Evolutionary conservation across 129 eudicot species (phyloP).

Genomic region (Lactuca saligna): DNA sequence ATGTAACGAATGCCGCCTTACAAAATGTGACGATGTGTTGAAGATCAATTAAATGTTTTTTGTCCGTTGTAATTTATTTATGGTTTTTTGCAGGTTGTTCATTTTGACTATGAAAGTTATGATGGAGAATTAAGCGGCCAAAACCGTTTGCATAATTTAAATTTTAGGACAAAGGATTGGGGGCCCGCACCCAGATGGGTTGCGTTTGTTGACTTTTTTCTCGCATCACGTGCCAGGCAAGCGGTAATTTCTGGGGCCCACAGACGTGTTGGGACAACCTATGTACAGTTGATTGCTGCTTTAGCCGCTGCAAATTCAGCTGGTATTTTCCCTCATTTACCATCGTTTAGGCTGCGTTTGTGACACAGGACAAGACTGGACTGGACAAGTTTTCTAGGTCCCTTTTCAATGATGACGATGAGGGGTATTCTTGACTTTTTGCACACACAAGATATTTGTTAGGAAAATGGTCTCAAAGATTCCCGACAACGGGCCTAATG

Average conservation of each 20-base stretch:
- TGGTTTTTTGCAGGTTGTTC: constrained; percentile 54
- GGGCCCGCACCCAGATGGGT: constrained; percentile 99
- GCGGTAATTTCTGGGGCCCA: constrained; percentile 87
- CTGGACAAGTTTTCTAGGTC: too few relatives aligned
- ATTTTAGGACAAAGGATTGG: constrained; percentile 77
- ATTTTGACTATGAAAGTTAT: constrained; percentile 70
- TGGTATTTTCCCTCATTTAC: constrained; percentile 41
- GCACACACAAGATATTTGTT: too few relatives aligned
- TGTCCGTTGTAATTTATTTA: constrained; percentile 1
- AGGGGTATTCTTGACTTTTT: too few relatives aligned
- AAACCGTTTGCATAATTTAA: constrained; percentile 28
- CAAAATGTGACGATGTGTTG: too few relatives aligned
- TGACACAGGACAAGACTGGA: too few relatives aligned
- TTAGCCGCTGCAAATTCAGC: constrained; percentile 70
- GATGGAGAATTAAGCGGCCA: constrained; percentile 54
- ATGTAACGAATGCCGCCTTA: too few relatives aligned
- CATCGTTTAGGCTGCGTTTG: background rate
- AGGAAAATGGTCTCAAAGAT: too few relatives aligned
- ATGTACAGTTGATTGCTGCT: constrained; percentile 86
- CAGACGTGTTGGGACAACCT: constrained; percentile 91
- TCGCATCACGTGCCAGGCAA: constrained; percentile 77
- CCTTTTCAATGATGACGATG: too few relatives aligned
- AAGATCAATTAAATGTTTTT: background rate
- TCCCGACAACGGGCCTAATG: too few relatives aligned
- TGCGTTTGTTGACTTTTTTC: constrained; percentile 91